These are phyloP conservation scores for Lepidium campestre DNA, from an alignment of 441 rosid species.

Conservation along the genomic window DNA sequence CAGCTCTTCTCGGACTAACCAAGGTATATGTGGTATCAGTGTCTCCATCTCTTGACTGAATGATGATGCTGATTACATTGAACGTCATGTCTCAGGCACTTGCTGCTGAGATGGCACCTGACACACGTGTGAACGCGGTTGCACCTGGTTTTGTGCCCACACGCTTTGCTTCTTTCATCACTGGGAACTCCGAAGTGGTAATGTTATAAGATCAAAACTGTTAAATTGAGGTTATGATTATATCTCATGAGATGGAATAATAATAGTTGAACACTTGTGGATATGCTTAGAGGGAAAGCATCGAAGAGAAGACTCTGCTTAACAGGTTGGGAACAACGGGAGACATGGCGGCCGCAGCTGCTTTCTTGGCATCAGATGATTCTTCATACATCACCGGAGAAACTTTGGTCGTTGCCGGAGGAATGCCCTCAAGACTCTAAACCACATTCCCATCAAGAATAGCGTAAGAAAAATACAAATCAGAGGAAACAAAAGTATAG, in stretches of 20 bases:
- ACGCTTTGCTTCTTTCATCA: slow-evolving; percentile 57
- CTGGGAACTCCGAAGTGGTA: slow-evolving; percentile 44
- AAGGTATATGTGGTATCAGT: slow-evolving; percentile 42
- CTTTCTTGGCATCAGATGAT: slow-evolving; percentile 87
- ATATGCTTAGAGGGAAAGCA: slow-evolving; percentile 37
- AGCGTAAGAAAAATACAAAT: neutral
- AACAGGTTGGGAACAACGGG: slow-evolving; percentile 70
- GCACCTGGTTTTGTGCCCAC: slow-evolving; percentile 97
- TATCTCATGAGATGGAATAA: neutral
- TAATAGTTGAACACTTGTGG: neutral
- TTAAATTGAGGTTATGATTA: neutral
- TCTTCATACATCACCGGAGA: slow-evolving; percentile 84
- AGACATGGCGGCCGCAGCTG: slow-evolving; percentile 79
- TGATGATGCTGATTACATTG: neutral
- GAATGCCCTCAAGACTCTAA: slow-evolving; percentile 75
- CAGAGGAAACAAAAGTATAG: neutral
- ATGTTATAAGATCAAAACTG: slow-evolving; percentile 16
- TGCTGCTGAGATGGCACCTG: slow-evolving; percentile 74
- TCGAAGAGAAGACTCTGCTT: slow-evolving; percentile 55
- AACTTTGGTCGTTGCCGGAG: slow-evolving; percentile 82
- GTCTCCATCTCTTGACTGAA: neutral
- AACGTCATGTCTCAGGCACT: slow-evolving; percentile 50
- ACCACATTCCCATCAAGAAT: neutral
- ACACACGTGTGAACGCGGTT: slow-evolving; percentile 73
- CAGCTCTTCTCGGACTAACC: slow-evolving; percentile 84